phyloP scores from a whole-genome alignment of 2,329 filamentous ascomycete species.

The Penicillium sp. region DNA sequence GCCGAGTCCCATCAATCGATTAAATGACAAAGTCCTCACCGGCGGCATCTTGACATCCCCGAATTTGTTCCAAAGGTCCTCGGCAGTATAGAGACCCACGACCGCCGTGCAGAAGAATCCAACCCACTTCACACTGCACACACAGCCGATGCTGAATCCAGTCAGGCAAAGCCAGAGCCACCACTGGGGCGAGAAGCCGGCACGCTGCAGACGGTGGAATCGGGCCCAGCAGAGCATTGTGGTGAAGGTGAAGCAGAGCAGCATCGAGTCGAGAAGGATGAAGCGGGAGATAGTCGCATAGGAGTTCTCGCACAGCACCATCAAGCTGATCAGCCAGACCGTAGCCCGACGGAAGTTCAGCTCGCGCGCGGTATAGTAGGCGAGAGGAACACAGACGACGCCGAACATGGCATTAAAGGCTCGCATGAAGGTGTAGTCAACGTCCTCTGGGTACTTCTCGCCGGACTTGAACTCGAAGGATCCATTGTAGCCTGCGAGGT shows the following conservation, averaged over 20 bases:
- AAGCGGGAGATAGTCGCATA: slow-evolving; percentile 99
- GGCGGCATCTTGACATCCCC: slow-evolving; percentile 89
- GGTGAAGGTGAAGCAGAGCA: slow-evolving; percentile 97
- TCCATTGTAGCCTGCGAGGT: slow-evolving; percentile 96
- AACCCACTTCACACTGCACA: slow-evolving; percentile 98
- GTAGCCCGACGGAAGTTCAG: slow-evolving; percentile 82
- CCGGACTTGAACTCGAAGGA: slow-evolving; percentile 99
- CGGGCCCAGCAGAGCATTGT: slow-evolving; percentile 97
- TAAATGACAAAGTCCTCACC: slow-evolving; percentile 49
- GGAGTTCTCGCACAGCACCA: slow-evolving; percentile 98
- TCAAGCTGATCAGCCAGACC: slow-evolving; percentile 92
- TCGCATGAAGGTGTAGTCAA: slow-evolving; percentile 98
- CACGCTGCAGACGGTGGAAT: slow-evolving; percentile 84
- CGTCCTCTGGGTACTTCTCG: slow-evolving; percentile 87
- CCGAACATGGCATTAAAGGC: slow-evolving; percentile 96
- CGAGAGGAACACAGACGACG: slow-evolving; percentile 86
- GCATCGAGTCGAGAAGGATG: slow-evolving; percentile 97
- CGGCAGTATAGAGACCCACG: slow-evolving; percentile 91
- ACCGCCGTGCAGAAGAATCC: slow-evolving; percentile 94
- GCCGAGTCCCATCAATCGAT: neutral
- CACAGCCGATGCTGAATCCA: slow-evolving; percentile 93
- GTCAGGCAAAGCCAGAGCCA: slow-evolving; percentile 92
- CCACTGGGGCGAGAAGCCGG: slow-evolving; percentile 90
- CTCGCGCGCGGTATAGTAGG: slow-evolving; percentile 92
- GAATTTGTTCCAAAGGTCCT: slow-evolving; percentile 98